Percentiles rank a stretch among this genome's conserved stretches.
These are phyloP conservation scores for Tylopilus intermedius DNA, from an alignment of 768 basidiomycete species.

Conservation along the genomic window DNA sequence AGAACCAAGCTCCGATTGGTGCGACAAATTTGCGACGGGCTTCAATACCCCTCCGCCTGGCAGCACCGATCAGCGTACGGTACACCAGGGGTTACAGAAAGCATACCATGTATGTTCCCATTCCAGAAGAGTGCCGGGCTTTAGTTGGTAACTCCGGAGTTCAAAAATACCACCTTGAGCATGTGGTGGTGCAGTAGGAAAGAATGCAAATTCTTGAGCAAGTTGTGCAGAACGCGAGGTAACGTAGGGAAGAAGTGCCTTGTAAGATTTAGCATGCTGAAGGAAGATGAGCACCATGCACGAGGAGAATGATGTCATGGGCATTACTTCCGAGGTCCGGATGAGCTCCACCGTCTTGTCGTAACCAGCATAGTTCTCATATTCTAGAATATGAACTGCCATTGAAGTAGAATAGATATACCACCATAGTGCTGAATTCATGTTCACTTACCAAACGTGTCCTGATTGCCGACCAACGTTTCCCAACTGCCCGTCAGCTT, in stretches of 20 bases:
- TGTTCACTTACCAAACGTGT: constrained; percentile 64
- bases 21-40: constrained; percentile 83
- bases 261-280: constrained; percentile 64
- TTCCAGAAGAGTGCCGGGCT: constrained; percentile 85
- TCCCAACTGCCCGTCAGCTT: constrained; percentile 96
- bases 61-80: constrained; percentile 2
- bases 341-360: constrained; percentile 71
- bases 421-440: neutral
- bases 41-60: constrained; percentile 89
- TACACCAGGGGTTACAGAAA: neutral
- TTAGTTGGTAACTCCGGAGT: constrained; percentile 80
- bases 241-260: constrained; percentile 73
- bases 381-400: constrained; percentile 75
- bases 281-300: neutral
- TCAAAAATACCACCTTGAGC: constrained; percentile 91
- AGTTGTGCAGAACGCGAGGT: constrained; percentile 71
- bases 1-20: constrained; percentile 90
- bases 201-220: constrained; percentile 92
- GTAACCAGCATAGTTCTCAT: constrained; percentile 87
- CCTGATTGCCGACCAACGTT: constrained; percentile 82
- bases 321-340: constrained; percentile 57
- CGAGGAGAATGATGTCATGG: neutral
- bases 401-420: neutral
- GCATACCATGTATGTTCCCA: constrained; percentile 91
- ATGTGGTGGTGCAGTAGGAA: constrained; percentile 85